Evolutionary conservation across 805 yeast species (phyloP), one percentile per base, ranked within the genome.

Genomic region (Ogataea philodendri): DNA sequence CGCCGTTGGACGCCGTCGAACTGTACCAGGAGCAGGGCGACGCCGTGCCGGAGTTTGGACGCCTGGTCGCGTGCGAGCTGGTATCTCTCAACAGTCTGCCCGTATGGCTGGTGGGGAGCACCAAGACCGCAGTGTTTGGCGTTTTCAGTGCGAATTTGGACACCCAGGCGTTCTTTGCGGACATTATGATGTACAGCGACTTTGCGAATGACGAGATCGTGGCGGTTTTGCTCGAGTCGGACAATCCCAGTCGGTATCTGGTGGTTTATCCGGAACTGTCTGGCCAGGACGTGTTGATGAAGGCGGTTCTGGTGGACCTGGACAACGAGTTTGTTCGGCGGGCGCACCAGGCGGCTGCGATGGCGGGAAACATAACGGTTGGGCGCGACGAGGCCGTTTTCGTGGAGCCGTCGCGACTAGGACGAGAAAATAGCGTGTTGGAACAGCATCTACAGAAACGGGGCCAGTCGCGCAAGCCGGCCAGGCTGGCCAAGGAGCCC

Each of bases 391-490:
- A 30, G 7, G 26, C 48, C 6, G 28, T 42, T 1, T 21, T 39
- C 17, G 19, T 45, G 9, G 50, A 48, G 15, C 10, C 35, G 18
- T 46, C 19, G 26, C 9, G 46, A 44, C 8, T 21, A 29, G n/a
- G 41, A 22, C 45, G 45, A 20, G 47, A 41, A 17, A 42, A 39
- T 21, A 41, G 42, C 31, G 46, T 52, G 28, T 35, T 53, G 21
- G 54, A 49, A 30, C 37, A 27, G 5, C 45, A 53, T 33, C 28
- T 51, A 24, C 42, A 41, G 26, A 51, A 45, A 29, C 42, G 54
- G 13, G 22, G 43, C 9, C 19, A 41, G 13, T 15, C 23, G n/a
- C n/a, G 26, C 10, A 20, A 21, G 10, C 11, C 35, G 9, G n/a
- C 19, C 13, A 14, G 22, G 18, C 13, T 18, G 13, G 30, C 15